phyloP scores from a whole-genome alignment of 768 basidiomycete genomes.

The Phlegmacium glaucopus region DNA sequence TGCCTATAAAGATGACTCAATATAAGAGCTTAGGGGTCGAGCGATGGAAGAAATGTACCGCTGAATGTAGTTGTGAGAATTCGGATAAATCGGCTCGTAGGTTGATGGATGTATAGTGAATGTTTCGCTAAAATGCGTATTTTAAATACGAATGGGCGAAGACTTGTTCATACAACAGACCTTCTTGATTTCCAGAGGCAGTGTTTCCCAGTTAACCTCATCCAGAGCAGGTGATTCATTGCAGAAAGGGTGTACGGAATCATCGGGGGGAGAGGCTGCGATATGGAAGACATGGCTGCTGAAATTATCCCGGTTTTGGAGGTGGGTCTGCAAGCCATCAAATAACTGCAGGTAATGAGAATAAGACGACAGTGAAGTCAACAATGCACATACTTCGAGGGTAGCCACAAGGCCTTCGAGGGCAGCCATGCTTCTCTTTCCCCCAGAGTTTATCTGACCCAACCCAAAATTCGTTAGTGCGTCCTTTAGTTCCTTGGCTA shows the following conservation, averaged over 20 bases:
- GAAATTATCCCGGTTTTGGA: conserved; percentile 16
- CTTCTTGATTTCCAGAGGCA: conserved; percentile 61
- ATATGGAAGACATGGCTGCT: conserved; percentile 56
- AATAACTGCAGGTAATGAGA: conserved; percentile 30
- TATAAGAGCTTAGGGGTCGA: not conserved
- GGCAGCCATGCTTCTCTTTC: conserved; percentile 56
- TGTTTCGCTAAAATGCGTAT: conserved; percentile 45
- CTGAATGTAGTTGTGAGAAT: conserved; percentile 48
- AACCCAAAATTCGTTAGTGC: conserved; percentile 48
- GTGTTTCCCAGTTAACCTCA: conserved; percentile 52
- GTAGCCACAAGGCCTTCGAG: conserved; percentile 70
- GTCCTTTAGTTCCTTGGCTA: conserved; percentile 45
- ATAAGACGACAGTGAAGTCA: not conserved
- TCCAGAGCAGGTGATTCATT: conserved; percentile 50
- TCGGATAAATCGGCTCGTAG: conserved; percentile 40
- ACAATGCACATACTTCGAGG: conserved; percentile 48
- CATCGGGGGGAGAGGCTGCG: conserved; percentile 54
- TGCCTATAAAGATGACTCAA: conserved; percentile 7
- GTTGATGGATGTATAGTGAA: conserved; percentile 51
- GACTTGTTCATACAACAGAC: conserved; percentile 26
- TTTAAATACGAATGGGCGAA: not conserved
- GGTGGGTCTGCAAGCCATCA: conserved; percentile 31
- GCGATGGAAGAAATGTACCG: conserved; percentile 28
- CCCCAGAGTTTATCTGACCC: conserved; percentile 50
- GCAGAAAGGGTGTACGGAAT: conserved; percentile 47